phyloP scores from a whole-genome alignment of 805 yeast genomes.

The Candida maris region DNA sequence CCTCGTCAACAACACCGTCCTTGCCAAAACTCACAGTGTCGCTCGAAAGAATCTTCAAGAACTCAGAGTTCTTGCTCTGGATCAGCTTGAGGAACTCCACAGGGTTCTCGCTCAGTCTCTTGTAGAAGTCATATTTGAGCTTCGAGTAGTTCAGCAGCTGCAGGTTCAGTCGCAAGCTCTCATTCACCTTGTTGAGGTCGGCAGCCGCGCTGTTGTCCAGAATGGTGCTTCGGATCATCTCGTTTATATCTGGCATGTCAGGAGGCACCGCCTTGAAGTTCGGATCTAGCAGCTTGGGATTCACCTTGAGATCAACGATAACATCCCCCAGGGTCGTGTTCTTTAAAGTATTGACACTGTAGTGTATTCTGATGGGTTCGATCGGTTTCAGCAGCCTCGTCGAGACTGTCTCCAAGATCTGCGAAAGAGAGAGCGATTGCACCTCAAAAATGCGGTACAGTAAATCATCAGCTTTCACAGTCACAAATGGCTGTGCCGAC shows the following conservation, averaged over 20 bases:
- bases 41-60: slow-evolving; percentile 79
- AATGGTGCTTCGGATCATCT: slow-evolving; percentile 41
- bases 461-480: slow-evolving; percentile 41
- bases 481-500: slow-evolving; percentile 24
- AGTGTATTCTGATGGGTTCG: slow-evolving; percentile 75
- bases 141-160: slow-evolving; percentile 52
- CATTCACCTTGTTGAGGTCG: slow-evolving; percentile 34
- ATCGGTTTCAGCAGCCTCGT: slow-evolving; percentile 70
- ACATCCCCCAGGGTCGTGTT: slow-evolving; percentile 79
- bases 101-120: slow-evolving; percentile 72
- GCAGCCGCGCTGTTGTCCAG: slow-evolving; percentile 39
- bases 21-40: slow-evolving; percentile 46
- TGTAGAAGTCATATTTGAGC: slow-evolving; percentile 74
- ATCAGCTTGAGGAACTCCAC: slow-evolving; percentile 68
- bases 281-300: slow-evolving; percentile 35
- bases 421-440: slow-evolving; percentile 61
- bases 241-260: slow-evolving; percentile 38
- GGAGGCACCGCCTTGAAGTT: slow-evolving; percentile 34
- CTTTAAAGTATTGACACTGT: slow-evolving; percentile 70
- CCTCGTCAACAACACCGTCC: slow-evolving; percentile 58
- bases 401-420: slow-evolving; percentile 63
- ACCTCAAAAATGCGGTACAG: slow-evolving; percentile 44
- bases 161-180: slow-evolving; percentile 42
- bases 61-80: slow-evolving; percentile 76
- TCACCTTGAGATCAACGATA: slow-evolving; percentile 70